Conservation (phyloP, 495 filamentous ascomycete species). For the Aspergillus bertholletiae region DNA sequence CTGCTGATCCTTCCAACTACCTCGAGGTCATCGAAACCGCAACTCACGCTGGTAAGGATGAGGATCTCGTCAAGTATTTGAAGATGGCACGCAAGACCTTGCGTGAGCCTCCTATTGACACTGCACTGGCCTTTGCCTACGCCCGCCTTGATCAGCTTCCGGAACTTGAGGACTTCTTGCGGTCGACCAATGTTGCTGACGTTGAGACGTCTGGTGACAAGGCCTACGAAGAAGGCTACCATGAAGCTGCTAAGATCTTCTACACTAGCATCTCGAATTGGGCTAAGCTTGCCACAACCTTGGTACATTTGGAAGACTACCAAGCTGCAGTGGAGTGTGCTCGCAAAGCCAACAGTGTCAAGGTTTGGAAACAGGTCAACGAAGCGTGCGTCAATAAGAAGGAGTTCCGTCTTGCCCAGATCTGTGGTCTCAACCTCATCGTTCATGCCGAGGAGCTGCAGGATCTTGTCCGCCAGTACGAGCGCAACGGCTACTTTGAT, state of each 20-base stretch:
- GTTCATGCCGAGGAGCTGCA: conserved; percentile 96
- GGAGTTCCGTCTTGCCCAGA: conserved; percentile 98
- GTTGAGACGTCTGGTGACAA: conserved; percentile 96
- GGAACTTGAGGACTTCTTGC: conserved; percentile 96
- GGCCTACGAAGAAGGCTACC: conserved; percentile 90
- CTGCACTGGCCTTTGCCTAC: conserved; percentile 86
- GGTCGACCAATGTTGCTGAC: conserved; percentile 89
- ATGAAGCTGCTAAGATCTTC: conserved; percentile 98
- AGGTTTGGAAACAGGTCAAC: conserved; percentile 99
- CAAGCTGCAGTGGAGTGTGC: conserved; percentile 98
- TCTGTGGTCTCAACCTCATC: conserved; percentile 97
- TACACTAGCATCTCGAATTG: conserved; percentile 98
- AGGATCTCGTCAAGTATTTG: conserved; percentile 95
- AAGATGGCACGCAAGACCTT: conserved; percentile 96
- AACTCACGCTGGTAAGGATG: conserved; percentile 94
- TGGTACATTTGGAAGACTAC: conserved; percentile 95
- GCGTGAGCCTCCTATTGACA: conserved; percentile 92
- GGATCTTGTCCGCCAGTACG: conserved; percentile 92
- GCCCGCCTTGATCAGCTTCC: conserved; percentile 86
- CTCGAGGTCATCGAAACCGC: conserved; percentile 94
- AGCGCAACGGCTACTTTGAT: conserved; percentile 96
- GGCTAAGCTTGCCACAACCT: conserved; percentile 96
- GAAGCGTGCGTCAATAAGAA: conserved; percentile 96
- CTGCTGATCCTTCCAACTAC: conserved; percentile 89
- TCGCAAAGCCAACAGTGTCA: conserved; percentile 98